Conservation (phyloP, 345 rosid species). For the Trapa bicornis region DNA sequence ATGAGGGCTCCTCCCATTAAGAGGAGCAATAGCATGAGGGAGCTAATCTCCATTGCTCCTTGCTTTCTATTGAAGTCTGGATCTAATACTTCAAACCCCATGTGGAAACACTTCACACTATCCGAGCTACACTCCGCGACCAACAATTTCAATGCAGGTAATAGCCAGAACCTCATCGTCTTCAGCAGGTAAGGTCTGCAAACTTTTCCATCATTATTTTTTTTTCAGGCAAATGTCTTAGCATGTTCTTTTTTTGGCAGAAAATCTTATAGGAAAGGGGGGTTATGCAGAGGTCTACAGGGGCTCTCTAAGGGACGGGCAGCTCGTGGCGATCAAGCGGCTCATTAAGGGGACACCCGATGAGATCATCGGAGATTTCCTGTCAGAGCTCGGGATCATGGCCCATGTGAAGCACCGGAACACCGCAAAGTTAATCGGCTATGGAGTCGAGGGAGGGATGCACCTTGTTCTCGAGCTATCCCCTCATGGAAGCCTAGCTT, state of each 20-base stretch:
- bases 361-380: constrained; percentile 55
- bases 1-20: constrained; percentile 20
- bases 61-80: constrained; percentile 15
- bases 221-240: too few species aligned
- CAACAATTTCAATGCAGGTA: constrained; percentile 56
- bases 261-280: constrained; percentile 79
- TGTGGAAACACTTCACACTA: constrained; percentile 37
- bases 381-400: constrained; percentile 87
- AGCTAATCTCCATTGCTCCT: constrained; percentile 20
- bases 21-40: constrained; percentile 55
- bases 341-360: constrained; percentile 53
- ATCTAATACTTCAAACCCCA: constrained; percentile 21
- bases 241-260: constrained; percentile 19
- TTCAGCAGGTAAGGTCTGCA: too few species aligned
- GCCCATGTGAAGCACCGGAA: constrained; percentile 89
- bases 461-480: constrained; percentile 83
- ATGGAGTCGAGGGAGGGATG: constrained; percentile 91
- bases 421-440: constrained; percentile 72
- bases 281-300: constrained; percentile 91
- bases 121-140: constrained; percentile 63
- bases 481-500: constrained; percentile 82
- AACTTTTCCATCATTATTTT: too few species aligned
- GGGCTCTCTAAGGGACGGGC: constrained; percentile 45
- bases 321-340: constrained; percentile 64
- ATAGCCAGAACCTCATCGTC: too few species aligned